These are phyloP conservation scores for Piedraia hortae DNA, from an alignment of 2,329 filamentous ascomycete species.

Conservation along the genomic window DNA sequence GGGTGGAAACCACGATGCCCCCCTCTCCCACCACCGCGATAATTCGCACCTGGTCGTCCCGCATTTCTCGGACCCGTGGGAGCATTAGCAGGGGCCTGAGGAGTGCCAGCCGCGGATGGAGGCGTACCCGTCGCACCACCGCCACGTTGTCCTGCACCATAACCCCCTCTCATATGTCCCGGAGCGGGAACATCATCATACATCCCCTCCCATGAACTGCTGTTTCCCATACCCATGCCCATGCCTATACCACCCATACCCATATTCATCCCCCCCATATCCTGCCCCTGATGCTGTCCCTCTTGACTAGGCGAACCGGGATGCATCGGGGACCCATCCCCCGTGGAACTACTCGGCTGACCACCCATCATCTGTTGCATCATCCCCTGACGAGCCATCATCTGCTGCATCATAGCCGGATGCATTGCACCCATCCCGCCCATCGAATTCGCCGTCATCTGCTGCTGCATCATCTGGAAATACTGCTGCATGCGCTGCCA, in stretches of 20 bases:
- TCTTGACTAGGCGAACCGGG: conserved; percentile 17
- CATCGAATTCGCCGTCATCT: conserved; percentile 16
- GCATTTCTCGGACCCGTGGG: conserved; percentile 93
- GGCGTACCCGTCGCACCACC: conserved; percentile 5
- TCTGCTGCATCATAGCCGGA: conserved; percentile 24
- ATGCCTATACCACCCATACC: no score
- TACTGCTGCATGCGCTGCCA: conserved; percentile 98
- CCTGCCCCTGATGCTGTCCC: conserved; percentile 33
- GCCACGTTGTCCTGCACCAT: conserved; percentile 15
- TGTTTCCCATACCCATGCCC: conserved; percentile 17
- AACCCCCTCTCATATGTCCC: conserved; percentile 17
- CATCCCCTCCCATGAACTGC: conserved; percentile 87
- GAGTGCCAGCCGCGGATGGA: conserved; percentile 9
- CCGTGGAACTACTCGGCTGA: conserved; percentile 19
- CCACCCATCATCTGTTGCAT: conserved; percentile 15
- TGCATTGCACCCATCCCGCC: conserved; percentile 13
- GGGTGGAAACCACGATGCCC: conserved; percentile 44
- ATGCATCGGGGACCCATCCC: conserved; percentile 7
- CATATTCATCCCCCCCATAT: conserved; percentile 13
- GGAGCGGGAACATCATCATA: conserved; percentile 87
- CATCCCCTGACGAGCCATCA: conserved; percentile 13
- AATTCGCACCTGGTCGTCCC: conserved; percentile 72
- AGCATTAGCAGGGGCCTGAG: conserved; percentile 42
- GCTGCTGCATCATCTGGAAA: conserved; percentile 36
- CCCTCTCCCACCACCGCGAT: conserved; percentile 65